Percentiles rank a stretch among this genome's conserved stretches.
Evolutionary conservation across 2,329 filamentous ascomycete genomes (phyloP).

Genomic region (Madurella mycetomatis): DNA sequence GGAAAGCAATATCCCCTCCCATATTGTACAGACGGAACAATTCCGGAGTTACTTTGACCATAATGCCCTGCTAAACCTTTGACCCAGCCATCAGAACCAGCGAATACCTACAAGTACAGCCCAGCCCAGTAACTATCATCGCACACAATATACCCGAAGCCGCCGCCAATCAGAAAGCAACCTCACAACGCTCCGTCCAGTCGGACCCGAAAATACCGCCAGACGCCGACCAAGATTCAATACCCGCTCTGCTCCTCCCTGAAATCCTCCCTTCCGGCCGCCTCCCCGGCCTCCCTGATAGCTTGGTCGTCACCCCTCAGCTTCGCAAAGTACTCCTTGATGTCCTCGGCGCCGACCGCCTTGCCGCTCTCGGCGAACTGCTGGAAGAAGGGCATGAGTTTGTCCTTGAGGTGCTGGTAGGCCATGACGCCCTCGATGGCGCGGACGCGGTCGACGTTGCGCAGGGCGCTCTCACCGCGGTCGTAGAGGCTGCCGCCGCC

Average conservation of each 20-base stretch:
- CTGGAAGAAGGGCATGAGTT: slow-evolving; percentile 89
- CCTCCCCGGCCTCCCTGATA: slow-evolving; percentile 59
- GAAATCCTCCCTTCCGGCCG: slow-evolving; percentile 42
- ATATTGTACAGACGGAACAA: no score
- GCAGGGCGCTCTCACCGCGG: slow-evolving; percentile 85
- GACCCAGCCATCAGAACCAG: no score
- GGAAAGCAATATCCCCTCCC: no score
- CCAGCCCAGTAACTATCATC: no score
- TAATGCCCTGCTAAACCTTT: no score
- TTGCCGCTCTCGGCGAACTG: slow-evolving; percentile 89
- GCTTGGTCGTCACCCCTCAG: slow-evolving; percentile 79
- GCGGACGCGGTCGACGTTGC: slow-evolving; percentile 84
- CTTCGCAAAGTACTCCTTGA: slow-evolving; percentile 94
- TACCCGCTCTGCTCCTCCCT: slow-evolving; percentile 53
- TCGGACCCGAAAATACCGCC: no score
- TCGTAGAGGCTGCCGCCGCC: slow-evolving; percentile 83
- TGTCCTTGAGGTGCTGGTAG: slow-evolving; percentile 93
- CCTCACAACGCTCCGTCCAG: no score
- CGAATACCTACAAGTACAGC: no score
- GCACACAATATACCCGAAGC: no score
- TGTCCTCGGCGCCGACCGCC: slow-evolving; percentile 88
- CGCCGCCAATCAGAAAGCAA: no score
- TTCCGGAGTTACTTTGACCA: no score
- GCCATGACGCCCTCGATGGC: slow-evolving; percentile 98
- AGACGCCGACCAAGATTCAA: slow-evolving; percentile 26